Conservation (phyloP, 495 filamentous ascomycete genomes). For the Podospora sp. region DNA sequence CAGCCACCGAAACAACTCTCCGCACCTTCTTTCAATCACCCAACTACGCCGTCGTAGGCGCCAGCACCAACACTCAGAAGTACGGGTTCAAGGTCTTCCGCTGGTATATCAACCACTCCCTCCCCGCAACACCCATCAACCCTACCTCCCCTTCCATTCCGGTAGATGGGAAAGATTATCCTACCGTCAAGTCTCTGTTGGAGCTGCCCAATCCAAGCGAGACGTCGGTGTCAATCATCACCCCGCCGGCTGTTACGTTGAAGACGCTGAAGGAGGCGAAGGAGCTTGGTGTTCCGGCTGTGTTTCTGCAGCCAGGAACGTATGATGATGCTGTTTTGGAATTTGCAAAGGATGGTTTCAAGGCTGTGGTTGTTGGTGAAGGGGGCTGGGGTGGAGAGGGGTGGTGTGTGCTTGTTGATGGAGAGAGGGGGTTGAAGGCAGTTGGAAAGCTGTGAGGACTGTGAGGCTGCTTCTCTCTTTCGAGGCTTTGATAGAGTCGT, state of each 20-base stretch:
- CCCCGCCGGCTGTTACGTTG: conserved; percentile 72
- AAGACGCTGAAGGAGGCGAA: conserved; percentile 76
- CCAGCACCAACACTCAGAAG: conserved; percentile 78
- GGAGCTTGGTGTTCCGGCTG: conserved; percentile 72
- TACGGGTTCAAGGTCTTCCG: conserved; percentile 91
- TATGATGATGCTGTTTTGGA: conserved; percentile 73
- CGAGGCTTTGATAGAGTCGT: no score
- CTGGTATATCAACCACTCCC: conserved; percentile 80
- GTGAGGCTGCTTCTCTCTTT: no score
- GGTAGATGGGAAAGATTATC: conserved; percentile 52
- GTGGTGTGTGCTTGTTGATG: conserved; percentile 92
- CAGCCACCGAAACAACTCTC: conserved; percentile 62
- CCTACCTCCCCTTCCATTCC: conserved; percentile 65
- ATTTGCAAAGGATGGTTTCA: conserved; percentile 66
- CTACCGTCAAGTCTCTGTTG: conserved; percentile 67
- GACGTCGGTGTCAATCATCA: conserved; percentile 82
- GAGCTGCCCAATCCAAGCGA: conserved; percentile 64
- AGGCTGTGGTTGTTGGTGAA: conserved; percentile 68
- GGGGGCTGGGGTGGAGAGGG: conserved; percentile 74
- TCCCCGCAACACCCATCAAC: conserved; percentile 86
- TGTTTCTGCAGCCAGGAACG: conserved; percentile 94
- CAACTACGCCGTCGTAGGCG: conserved; percentile 88
- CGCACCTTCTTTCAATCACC: conserved; percentile 83
- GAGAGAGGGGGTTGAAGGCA: conserved; percentile 66
- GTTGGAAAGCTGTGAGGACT: conserved; percentile 49